Evolutionary conservation across 306 rosid genomes (phyloP).

Genomic region (Quercus cerris): DNA sequence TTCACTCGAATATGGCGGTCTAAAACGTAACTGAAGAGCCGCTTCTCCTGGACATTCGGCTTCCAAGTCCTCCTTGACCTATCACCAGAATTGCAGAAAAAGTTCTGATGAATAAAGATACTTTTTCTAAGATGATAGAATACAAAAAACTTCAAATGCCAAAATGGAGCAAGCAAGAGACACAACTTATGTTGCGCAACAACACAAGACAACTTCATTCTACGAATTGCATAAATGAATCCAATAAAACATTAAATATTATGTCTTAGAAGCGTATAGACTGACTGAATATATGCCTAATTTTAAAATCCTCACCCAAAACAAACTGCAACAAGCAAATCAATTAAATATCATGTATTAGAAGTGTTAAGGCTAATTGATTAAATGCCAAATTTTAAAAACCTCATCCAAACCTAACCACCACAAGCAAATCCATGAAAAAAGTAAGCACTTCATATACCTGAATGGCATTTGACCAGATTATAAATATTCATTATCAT

Average conservation of each 20-base stretch:
- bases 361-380: no score
- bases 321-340: not conserved
- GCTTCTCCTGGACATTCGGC: slow-evolving; percentile 89
- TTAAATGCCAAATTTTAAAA: not conserved
- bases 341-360: not conserved
- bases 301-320: not conserved
- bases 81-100: slow-evolving; percentile 27
- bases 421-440: not conserved
- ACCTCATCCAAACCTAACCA: not conserved
- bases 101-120: slow-evolving; percentile 13
- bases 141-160: slow-evolving; percentile 12
- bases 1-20: slow-evolving; percentile 85
- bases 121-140: not conserved
- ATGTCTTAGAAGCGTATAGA: not conserved
- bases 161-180: slow-evolving; percentile 13
- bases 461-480: not conserved
- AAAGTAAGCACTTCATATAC: not conserved
- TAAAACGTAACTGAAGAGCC: slow-evolving; percentile 85
- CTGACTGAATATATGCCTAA: not conserved
- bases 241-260: not conserved
- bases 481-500: not conserved
- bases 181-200: not conserved
- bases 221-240: not conserved
- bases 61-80: slow-evolving; percentile 92
- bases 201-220: not conserved